Evolutionary conservation across 2,329 filamentous ascomycete species (phyloP), one percentile per base, ranked within the genome.

Genomic region (Fusarium sp.): DNA sequence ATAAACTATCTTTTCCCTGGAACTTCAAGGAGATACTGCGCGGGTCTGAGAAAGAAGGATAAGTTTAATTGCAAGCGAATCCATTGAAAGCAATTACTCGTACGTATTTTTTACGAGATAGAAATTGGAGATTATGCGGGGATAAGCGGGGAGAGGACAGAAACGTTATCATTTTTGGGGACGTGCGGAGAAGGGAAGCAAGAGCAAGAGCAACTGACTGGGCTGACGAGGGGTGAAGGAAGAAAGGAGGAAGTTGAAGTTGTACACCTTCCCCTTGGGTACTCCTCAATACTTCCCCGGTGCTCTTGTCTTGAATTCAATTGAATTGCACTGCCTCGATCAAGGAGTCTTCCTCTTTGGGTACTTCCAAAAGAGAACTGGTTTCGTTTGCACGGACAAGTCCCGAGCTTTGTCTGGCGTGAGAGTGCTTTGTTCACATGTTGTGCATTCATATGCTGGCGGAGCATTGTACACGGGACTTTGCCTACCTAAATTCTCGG

Each of bases 71-170:
- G 39, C 30, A 58, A 65, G 62, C 43, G 52, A 65, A 42, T 13
- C 50, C 62, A 48, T 59, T 43, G 45, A 19, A 59, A 53, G 42
- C 21, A 63, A 56, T 73, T 72, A 37, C 44, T 59, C 58, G 68
- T 73, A 73, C 71, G 70, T 73, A 73, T 45, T 61, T 62, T 52
- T 73, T 73, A 73, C 71, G 53, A 73, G 53, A 73, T 73, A 34
- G 56, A 73, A 73, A 73, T 70, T 72, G 71, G 68, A 67, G 70
- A 56, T 50, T 25, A 37, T 61, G 68, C 59, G 67, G 68, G 49
- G 62, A 37, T 37, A 48, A 49, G 50, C 45, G 52, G 57, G 59
- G 66, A 18, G 26, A 21, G 30, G 25, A 37, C 34, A 37, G 34
- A 37, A 37, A n/a, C 39, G 42, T 45, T 51, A 71, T 68, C 50